These are phyloP conservation scores for Aspergillus terreus DNA, from an alignment of 2,329 filamentous ascomycete species.

Conservation along the genomic window DNA sequence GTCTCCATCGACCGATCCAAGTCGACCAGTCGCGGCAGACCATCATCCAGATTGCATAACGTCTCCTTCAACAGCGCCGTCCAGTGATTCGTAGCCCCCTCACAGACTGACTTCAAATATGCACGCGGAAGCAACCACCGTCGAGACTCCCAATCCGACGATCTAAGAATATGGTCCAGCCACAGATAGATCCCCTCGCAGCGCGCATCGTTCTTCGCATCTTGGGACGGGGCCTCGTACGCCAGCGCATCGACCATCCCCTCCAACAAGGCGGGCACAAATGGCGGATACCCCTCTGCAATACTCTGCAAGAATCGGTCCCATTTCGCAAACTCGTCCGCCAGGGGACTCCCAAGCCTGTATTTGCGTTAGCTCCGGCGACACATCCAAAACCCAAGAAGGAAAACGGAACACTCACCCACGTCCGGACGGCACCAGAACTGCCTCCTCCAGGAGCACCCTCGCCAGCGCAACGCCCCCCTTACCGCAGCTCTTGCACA, in stretches of 20 bases:
- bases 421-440: constrained; percentile 24
- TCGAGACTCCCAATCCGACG: constrained; percentile 33
- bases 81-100: constrained; percentile 32
- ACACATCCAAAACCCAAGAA: neutral
- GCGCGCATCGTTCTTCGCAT: constrained; percentile 25
- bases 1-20: neutral
- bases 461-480: constrained; percentile 19
- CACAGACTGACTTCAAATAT: constrained; percentile 33
- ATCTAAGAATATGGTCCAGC: constrained; percentile 47
- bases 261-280: constrained; percentile 38
- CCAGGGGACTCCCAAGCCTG: constrained; percentile 27
- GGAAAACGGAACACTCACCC: constrained; percentile 21
- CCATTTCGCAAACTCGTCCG: constrained; percentile 31
- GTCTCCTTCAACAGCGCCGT: constrained; percentile 18
- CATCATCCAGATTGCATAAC: constrained; percentile 10
- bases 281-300: constrained; percentile 26
- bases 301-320: constrained; percentile 36
- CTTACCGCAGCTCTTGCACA: constrained; percentile 21
- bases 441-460: constrained; percentile 24
- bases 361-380: neutral
- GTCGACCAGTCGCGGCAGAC: too few relatives aligned
- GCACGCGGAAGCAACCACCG: constrained; percentile 26
- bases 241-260: constrained; percentile 37
- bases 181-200: constrained; percentile 47
- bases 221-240: constrained; percentile 11